phyloP scores from a whole-genome alignment of 106 monocot species.

The Narthecium ossifragum region DNA sequence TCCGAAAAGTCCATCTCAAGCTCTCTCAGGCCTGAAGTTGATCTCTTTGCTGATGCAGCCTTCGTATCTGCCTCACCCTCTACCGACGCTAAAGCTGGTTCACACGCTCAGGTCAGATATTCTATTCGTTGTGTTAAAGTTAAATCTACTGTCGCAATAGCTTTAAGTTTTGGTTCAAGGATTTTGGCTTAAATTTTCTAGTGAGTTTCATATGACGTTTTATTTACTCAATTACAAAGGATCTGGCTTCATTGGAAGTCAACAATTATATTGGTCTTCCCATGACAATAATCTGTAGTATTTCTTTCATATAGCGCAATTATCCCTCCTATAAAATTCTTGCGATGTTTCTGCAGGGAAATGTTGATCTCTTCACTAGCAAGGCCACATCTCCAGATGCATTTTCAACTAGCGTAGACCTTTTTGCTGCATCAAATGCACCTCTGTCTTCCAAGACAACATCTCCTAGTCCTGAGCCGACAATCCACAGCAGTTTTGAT shows the following conservation, averaged over 20 bases:
- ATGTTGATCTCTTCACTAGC: slow-evolving; percentile 52
- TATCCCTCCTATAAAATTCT: too few relatives aligned
- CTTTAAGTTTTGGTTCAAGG: too few relatives aligned
- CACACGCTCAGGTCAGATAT: slow-evolving; percentile 40
- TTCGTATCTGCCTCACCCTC: slow-evolving; percentile 36
- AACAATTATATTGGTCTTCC: too few relatives aligned
- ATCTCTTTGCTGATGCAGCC: slow-evolving; percentile 78
- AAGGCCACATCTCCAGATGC: slow-evolving; percentile 42
- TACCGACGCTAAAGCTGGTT: slow-evolving; percentile 13
- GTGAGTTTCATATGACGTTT: too few relatives aligned
- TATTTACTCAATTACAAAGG: too few relatives aligned
- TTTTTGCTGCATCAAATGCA: slow-evolving; percentile 43
- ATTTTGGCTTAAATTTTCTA: too few relatives aligned
- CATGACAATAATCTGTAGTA: too few relatives aligned
- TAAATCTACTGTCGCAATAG: too few relatives aligned
- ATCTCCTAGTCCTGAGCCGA: slow-evolving; percentile 8
- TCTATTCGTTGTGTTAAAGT: neutral
- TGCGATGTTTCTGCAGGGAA: slow-evolving; percentile 40
- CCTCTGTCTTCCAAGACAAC: slow-evolving; percentile 25
- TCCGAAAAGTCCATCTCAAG: slow-evolving; percentile 14
- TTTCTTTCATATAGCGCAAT: too few relatives aligned
- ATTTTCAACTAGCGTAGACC: slow-evolving; percentile 32
- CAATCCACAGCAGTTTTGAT: slow-evolving; percentile 32
- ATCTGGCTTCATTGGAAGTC: too few relatives aligned
- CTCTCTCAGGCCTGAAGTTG: slow-evolving; percentile 31